Base-by-base conservation (phyloP, 139 green algal species). In the Bryopsis sp. region DNA sequence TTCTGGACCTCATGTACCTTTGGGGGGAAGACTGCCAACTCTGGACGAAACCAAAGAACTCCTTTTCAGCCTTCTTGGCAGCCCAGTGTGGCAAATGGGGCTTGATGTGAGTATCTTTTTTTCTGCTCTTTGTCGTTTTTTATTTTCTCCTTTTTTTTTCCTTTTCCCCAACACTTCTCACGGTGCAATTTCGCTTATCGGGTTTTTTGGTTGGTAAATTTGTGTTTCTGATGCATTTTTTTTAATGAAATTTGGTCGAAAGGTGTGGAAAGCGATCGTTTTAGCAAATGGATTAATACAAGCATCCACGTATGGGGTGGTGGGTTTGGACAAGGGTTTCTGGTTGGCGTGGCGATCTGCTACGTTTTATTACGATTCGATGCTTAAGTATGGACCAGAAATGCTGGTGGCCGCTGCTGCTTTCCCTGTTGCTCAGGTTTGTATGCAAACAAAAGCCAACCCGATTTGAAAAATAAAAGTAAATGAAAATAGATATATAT, bases 201-300 rank as follows among this genome's bases (percentile, higher is more conserved):
- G n/a, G n/a, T n/a, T n/a, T n/a, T n/a, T n/a, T n/a, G n/a, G n/a
- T n/a, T n/a, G n/a, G n/a, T n/a, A n/a, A n/a, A n/a, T n/a, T n/a
- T n/a, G n/a, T n/a, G n/a, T n/a, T n/a, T n/a, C n/a, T n/a, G n/a
- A n/a, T n/a, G n/a, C n/a, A n/a, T n/a, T n/a, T n/a, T n/a, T n/a
- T n/a, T n/a, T n/a, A n/a, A n/a, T n/a, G n/a, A n/a, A n/a, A n/a
- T n/a, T n/a, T n/a, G n/a, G n/a, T n/a, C n/a, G n/a, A n/a, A n/a
- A 69, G 62, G 35, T 54, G 37, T 69, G 62, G 62, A 69, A 69
- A 29, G 35, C 54, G 7, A 11, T 69, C 8, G 6, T 69, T 58
- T 57, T 69, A 36, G 62, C 37, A 35, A 69, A 69, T 57, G 62
- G 62, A 50, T 32, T 54, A 7, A 31, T 48, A 22, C 7, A 33